phyloP scores from a whole-genome alignment of 306 rosid genomes.

The Vigna reflexopilosa region DNA sequence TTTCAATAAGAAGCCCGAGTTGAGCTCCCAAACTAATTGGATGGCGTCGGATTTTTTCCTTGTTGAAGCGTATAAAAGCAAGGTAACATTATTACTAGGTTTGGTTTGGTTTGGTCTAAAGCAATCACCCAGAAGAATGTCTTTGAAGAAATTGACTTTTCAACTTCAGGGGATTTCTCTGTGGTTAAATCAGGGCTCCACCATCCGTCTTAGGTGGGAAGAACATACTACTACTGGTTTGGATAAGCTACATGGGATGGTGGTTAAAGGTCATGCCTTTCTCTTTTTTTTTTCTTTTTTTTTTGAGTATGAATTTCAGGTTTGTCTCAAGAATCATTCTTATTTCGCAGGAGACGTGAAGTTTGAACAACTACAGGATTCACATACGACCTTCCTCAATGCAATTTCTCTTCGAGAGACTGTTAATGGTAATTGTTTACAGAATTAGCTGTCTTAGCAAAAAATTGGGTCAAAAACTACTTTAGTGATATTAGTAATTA shows the following conservation, averaged over 20 bases:
- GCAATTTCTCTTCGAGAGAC: constrained; percentile 34
- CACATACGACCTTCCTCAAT: constrained; percentile 29
- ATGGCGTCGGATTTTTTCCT: constrained; percentile 48
- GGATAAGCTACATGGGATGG: constrained; percentile 53
- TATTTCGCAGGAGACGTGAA: constrained; percentile 57
- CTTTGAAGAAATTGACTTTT: constrained; percentile 29
- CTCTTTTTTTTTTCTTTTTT: not conserved
- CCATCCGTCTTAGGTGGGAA: constrained; percentile 62
- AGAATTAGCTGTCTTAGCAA: not conserved
- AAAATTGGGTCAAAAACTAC: not conserved
- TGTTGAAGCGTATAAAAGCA: constrained; percentile 54
- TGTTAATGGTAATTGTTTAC: constrained; percentile 48
- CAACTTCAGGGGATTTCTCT: constrained; percentile 63
- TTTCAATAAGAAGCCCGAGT: constrained; percentile 63
- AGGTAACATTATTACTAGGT: constrained; percentile 52
- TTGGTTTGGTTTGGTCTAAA: not conserved
- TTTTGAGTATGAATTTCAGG: not conserved
- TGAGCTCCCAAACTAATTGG: constrained; percentile 61
- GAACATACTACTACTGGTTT: constrained; percentile 51
- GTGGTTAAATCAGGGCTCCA: constrained; percentile 84
- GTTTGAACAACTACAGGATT: constrained; percentile 47
- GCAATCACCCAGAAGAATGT: not conserved
- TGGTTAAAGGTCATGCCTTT: constrained; percentile 60
- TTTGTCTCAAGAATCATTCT: not conserved
- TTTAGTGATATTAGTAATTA: not conserved